phyloP scores from a whole-genome alignment of 2,329 filamentous ascomycete genomes.

The Stemphylium vesicarium region DNA sequence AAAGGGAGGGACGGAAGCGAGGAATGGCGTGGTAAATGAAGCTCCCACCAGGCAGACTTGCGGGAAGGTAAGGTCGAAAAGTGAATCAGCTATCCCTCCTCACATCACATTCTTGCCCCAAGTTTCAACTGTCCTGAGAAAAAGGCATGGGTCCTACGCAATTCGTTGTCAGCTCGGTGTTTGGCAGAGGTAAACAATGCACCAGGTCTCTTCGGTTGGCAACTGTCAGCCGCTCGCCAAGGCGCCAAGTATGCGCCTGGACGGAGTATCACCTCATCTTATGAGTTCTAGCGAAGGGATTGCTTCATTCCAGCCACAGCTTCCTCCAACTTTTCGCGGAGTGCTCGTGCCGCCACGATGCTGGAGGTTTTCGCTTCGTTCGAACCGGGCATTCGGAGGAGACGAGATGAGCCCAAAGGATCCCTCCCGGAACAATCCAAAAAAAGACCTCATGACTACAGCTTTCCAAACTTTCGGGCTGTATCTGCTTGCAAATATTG shows the following conservation, averaged over 20 bases:
- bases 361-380: not conserved
- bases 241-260: not conserved
- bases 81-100: not conserved
- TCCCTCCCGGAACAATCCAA: not conserved
- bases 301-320: not conserved
- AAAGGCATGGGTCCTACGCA: not conserved
- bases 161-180: not conserved
- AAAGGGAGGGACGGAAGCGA: too few species aligned
- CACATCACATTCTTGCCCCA: not conserved
- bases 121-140: not conserved
- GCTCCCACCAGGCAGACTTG: not conserved
- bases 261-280: not conserved
- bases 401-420: not conserved
- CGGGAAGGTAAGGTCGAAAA: not conserved
- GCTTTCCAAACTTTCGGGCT: too few species aligned
- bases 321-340: not conserved
- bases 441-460: not conserved
- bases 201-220: too few species aligned
- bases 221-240: too few species aligned
- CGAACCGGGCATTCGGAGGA: not conserved
- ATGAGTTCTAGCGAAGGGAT: not conserved
- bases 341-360: not conserved
- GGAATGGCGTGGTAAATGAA: too few species aligned
- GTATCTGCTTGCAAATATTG: not conserved
- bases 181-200: not conserved